phyloP scores from a whole-genome alignment of 2,329 filamentous ascomycete species.

The Fusarium sp. region DNA sequence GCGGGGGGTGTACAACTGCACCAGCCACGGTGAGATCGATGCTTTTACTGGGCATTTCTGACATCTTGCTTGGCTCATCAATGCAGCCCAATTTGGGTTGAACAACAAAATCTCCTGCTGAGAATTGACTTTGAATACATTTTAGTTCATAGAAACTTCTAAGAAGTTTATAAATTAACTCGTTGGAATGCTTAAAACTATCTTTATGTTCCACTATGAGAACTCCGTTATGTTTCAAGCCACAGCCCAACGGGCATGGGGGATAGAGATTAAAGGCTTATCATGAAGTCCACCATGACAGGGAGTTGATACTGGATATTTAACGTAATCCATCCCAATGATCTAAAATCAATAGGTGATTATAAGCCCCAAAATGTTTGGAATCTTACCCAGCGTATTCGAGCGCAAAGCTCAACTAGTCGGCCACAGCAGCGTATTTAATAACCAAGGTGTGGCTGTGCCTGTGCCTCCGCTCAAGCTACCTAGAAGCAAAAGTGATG shows the following conservation, averaged over 20 bases:
- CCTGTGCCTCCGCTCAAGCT: conserved; percentile 22
- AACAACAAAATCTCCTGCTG: too few relatives aligned
- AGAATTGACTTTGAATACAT: too few relatives aligned
- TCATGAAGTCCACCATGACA: too few relatives aligned
- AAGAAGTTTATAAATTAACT: background rate
- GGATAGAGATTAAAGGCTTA: background rate
- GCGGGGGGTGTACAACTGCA: conserved; percentile 11
- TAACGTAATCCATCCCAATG: background rate
- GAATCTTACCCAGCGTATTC: conserved; percentile 19
- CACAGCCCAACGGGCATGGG: background rate
- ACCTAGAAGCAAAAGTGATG: conserved; percentile 38
- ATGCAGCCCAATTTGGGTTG: background rate
- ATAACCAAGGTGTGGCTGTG: conserved; percentile 35
- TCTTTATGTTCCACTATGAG: background rate
- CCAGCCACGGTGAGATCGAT: conserved; percentile 23
- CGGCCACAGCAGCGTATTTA: conserved; percentile 10
- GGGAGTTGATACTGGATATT: too few relatives aligned
- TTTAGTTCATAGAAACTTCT: too few relatives aligned
- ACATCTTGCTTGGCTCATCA: background rate
- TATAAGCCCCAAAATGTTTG: background rate
- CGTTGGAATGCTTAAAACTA: background rate
- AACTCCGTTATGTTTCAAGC: background rate
- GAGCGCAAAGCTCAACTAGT: background rate
- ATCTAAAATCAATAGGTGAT: background rate
- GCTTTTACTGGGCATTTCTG: conserved; percentile 13